Base-by-base conservation (phyloP, 2,329 filamentous ascomycete genomes). In the Coniochaeta ligniaria region DNA sequence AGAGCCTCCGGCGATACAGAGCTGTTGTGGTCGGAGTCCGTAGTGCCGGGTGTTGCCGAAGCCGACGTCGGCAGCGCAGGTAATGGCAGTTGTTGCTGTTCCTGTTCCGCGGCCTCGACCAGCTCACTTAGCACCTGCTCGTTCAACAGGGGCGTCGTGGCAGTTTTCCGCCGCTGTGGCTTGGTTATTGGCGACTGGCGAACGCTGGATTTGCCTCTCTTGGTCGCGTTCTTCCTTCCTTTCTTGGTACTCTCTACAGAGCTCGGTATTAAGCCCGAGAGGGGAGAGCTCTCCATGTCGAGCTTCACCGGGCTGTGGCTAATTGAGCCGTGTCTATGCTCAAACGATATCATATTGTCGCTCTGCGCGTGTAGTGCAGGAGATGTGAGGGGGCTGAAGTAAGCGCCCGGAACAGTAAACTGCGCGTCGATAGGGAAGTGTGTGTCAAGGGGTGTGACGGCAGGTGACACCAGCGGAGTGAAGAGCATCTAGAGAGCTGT, bases 331-430 rank as follows among this genome's bases (percentile, higher is more conserved):
- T 72, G 76, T 36, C 74, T 69, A 61, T 73, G 54, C 58, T 84
- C 76, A 63, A 81, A 80, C 58, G 74, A 67, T 5, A 77, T 72
- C 17, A 72, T 72, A 28, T 76, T 69, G 60, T 87, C 83, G 63
- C 78, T 84, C 71, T 92, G 89, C 1, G 90, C 89, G 71, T 90
- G 88, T 20, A 95, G 78, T 3, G 90, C 90, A 1, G 91, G 91
- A 17, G 91, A 95, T 6, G 89, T 92, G 57, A 95, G 79, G 11
- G 91, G 91, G 69, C 90, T 95, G 71, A 95, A 93, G 74, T 92
- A 94, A 36, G 89, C 83, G 38, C 83, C 84, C 0, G 88, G 86
- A 3, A 90, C 80, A 6, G 83, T 81, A 67, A 85, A 91, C 56
- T 78, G 76, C 35, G 74, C 75, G 26, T 86, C 83, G 62, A 84